Conservation (phyloP, 805 yeast species). For the Monosporozyma siamensis region DNA sequence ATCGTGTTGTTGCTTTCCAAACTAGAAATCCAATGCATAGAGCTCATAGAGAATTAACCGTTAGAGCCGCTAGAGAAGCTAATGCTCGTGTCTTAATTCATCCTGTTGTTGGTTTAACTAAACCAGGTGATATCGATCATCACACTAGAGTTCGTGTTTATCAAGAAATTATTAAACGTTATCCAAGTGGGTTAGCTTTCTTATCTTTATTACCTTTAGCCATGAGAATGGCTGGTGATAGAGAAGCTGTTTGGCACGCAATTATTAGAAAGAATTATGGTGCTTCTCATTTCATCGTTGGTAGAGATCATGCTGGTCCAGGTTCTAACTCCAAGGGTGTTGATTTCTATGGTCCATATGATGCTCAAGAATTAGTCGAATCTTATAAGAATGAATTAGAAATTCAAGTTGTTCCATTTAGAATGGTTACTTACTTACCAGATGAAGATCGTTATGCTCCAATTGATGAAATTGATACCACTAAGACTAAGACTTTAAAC, state of each 20-base stretch:
- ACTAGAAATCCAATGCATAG: slow-evolving; percentile 98
- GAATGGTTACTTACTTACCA: slow-evolving; percentile 94
- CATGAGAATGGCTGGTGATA: slow-evolving; percentile 98
- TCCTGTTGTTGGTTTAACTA: slow-evolving; percentile 94
- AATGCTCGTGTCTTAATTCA: slow-evolving; percentile 84
- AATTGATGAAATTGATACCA: slow-evolving; percentile 72
- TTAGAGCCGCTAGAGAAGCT: slow-evolving; percentile 90
- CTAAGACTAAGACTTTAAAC: slow-evolving; percentile 72
- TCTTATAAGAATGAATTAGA: slow-evolving; percentile 66
- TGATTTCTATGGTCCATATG: slow-evolving; percentile 94
- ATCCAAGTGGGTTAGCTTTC: slow-evolving; percentile 90
- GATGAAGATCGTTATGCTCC: slow-evolving; percentile 94
- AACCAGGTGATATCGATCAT: slow-evolving; percentile 96
- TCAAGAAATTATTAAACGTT: slow-evolving; percentile 83
- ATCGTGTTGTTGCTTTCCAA: slow-evolving; percentile 89
- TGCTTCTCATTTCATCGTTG: slow-evolving; percentile 93
- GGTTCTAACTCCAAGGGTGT: slow-evolving; percentile 81
- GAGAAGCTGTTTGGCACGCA: slow-evolving; percentile 98
- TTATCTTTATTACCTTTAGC: slow-evolving; percentile 85
- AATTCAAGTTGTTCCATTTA: slow-evolving; percentile 88
- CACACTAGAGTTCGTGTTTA: slow-evolving; percentile 95
- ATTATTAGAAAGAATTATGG: slow-evolving; percentile 93
- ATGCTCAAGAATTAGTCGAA: slow-evolving; percentile 85
- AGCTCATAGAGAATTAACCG: slow-evolving; percentile 93
- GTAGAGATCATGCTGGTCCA: slow-evolving; percentile 98